Evolutionary conservation across 768 basidiomycete species (phyloP), one percentile per base, ranked within the genome.

Genomic region (Tricholoma sp.): DNA sequence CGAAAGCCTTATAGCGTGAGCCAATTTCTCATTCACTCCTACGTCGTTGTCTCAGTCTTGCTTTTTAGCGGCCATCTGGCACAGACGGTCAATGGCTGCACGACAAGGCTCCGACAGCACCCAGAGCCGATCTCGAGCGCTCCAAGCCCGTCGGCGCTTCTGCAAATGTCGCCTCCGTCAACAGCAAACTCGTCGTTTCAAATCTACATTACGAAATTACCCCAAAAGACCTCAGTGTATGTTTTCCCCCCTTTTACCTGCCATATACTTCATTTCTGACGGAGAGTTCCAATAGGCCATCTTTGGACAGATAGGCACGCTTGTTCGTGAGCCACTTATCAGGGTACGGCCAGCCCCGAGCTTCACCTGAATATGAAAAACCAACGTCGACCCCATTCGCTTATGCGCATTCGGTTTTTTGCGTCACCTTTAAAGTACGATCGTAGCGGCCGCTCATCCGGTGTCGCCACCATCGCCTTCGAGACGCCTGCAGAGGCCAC

Each of bases 181-280:
- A 72, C 60, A 70, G 53, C 53, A 84, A 84, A 67, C 82, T 95
- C 61, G 69, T 89, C 59, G 88, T 96, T 62, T 84, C 89, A 65
- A 93, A 93, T 69, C 65, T 97, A 61, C 94, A 97, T 74, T 97
- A 96, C 63, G 94, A 96, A 65, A 83, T 97, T 42, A 89, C 87
- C 54, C 82, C 89, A 66, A 87, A 88, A 77, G 94, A 96, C 74
- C 78, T 96, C 50, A 87, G 79, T 73, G 94, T 96, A 62, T 67
- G 91, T 73, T 47, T 53, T 31, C 28, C 51, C 28, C 24, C 34
- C 10, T 33, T 8, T 12, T 8, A n/a, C 28, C 1, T 10, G 24
- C 4, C 12, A 13, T 24, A 6, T 42, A 41, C 29, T 37, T 52
- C 37, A 28, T 50, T 32, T 37, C 47, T 42, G 29, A 47, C 28